Base-by-base conservation (phyloP, 2,329 filamentous ascomycete genomes). In the Alternaria tenuissima region DNA sequence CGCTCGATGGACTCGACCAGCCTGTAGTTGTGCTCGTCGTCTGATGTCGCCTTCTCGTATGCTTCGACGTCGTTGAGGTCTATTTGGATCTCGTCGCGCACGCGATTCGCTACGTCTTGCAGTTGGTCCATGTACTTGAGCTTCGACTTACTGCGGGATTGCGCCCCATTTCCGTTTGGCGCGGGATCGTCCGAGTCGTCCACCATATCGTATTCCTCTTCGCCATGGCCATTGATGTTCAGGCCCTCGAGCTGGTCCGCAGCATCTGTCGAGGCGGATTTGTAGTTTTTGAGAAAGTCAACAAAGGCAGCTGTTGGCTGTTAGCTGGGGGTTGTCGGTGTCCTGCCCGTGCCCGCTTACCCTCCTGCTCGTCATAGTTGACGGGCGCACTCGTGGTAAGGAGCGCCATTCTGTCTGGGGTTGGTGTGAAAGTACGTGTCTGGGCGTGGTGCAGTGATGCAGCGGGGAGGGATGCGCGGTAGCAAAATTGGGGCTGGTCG, bases 121-220 rank as follows among this genome's bases (percentile, higher is more conserved):
- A 99, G 83, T 76, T 94, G 85, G 55, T 92, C 87, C 84, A 91
- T 90, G 81, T 99, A 99, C 81, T 98, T 98, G 78, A 90, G 83
- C 76, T 90, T 92, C 39, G 89, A 89, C 70, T 68, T 70, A 63
- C 47, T 70, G 63, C 84, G 72, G 57, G 67, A 62, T 61, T 71
- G 75, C 42, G 78, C 70, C 79, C 81, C 69, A 76, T 81, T 67
- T 48, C 85, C 83, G 75, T 81, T 67, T 49, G 85, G 83, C 82
- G 18, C 83, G 34, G 71, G 83, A 54, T 88, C 87, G 64, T 92
- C 89, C 63, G 88, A 87, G 70, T 94, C 91, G 76, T 96, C 92
- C 88, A 96, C 93, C 75, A 96, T 92, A 73, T 97, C 93, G 78
- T 97, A 92, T 72, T 97, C 93, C 73, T 97, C 94, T 79, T 90